Evolutionary conservation across 2,329 filamentous ascomycete species (phyloP).

Genomic region (Neonectria ditissima): DNA sequence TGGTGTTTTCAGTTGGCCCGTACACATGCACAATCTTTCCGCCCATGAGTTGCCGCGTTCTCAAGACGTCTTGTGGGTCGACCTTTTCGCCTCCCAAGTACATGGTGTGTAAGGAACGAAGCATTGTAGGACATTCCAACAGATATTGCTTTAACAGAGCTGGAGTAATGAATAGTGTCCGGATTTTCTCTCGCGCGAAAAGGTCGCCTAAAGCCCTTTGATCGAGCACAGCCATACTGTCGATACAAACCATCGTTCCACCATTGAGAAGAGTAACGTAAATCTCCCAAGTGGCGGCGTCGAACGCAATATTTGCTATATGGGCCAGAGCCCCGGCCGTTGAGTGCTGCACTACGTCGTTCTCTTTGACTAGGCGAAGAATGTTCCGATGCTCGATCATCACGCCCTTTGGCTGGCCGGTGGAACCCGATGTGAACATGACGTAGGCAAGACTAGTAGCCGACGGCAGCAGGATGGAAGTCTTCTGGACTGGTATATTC

Average conservation of each 20-base stretch:
- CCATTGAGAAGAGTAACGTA: neutral
- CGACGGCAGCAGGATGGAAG: neutral
- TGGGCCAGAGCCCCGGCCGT: neutral
- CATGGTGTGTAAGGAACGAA: slow-evolving; percentile 15
- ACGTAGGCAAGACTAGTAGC: neutral
- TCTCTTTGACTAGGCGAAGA: neutral
- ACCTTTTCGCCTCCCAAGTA: slow-evolving; percentile 35
- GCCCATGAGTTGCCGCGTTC: neutral
- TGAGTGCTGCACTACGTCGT: neutral
- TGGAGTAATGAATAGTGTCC: slow-evolving; percentile 25
- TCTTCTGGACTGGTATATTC: neutral
- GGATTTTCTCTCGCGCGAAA: slow-evolving; percentile 27
- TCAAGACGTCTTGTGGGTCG: slow-evolving; percentile 13
- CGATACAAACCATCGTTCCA: neutral
- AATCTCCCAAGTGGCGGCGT: slow-evolving; percentile 2
- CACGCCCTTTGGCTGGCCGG: neutral
- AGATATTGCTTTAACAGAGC: slow-evolving; percentile 38
- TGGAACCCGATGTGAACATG: neutral
- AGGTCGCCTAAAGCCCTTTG: neutral
- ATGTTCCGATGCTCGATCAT: neutral
- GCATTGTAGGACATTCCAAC: slow-evolving; percentile 7
- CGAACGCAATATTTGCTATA: neutral
- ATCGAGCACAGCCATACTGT: neutral
- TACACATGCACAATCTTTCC: slow-evolving; percentile 24
- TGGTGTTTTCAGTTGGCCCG: slow-evolving; percentile 37